Base-by-base conservation (phyloP, 2,329 filamentous ascomycete genomes). In the Dactylellina drechsleri region DNA sequence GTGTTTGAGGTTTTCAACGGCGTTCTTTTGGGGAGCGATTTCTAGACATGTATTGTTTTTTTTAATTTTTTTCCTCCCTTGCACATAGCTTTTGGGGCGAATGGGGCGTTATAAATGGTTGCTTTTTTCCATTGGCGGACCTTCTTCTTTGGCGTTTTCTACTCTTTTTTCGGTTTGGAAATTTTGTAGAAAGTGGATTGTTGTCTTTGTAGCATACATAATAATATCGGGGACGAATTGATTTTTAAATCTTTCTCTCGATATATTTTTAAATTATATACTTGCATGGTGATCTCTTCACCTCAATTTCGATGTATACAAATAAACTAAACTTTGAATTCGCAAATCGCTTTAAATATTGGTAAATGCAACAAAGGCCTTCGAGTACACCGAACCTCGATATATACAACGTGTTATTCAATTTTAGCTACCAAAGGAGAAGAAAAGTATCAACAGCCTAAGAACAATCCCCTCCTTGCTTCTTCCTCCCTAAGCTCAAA, bases 401-500 rank as follows among this genome's bases (percentile, higher is more conserved):
- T 66, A 66, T 66, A 66, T 59, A 73, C 60, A 60, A 28, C 26
- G 13, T 47, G 43, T n/a, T 36, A 3, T 36, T 5, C 31, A 2
- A 2, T 36, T 36, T 36, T 36, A 36, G 10, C 31, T 5, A 36
- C 10, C 43, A 47, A n/a, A 47, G 15, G n/a, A n/a, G 13, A 47
- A 47, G 13, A n/a, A 47, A 4, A 15, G n/a, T n/a, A 47, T 47
- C 43, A 76, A 41, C 72, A 76, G 28, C 72, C 72, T n/a, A 76
- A 66, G 45, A 71, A 76, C 71, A 97, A 90, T 0, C 95, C 95
- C 78, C 87, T 88, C 79, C 94, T 87, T 82, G 89, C 88, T 84
- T 99, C 95, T 49, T 86, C 85, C 83, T 97, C 92, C 61, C 95
- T 86, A 78, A 96, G 87, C 84, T 99, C 95, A 84, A 98, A 97